These are phyloP conservation scores for Agarophyton chilense DNA, from an alignment of 23 red algal species.

Conservation along the genomic window DNA sequence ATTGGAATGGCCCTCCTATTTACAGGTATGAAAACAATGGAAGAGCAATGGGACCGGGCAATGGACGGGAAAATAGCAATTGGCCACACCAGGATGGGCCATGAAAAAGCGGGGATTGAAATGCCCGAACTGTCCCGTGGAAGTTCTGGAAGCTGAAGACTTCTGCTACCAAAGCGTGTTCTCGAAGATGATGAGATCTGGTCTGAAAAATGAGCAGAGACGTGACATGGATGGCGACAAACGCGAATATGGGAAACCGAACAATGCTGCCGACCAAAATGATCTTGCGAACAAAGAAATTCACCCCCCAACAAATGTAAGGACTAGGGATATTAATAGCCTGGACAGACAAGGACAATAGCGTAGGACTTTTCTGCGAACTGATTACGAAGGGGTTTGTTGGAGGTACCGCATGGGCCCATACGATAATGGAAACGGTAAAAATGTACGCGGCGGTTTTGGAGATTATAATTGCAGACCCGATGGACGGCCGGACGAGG, in stretches of 20 bases:
- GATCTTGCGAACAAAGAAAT: too few species aligned
- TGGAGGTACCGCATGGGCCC: neutral
- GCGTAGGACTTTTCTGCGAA: neutral
- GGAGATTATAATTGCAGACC: too few species aligned
- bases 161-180: neutral
- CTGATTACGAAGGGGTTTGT: neutral
- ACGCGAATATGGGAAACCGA: too few species aligned
- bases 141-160: neutral
- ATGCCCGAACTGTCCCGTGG: neutral
- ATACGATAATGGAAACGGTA: constrained; percentile 9
- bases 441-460: too few species aligned
- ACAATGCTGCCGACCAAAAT: too few species aligned
- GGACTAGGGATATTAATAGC: neutral
- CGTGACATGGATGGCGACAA: neutral
- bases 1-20: neutral
- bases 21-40: neutral
- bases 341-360: neutral
- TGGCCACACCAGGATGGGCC: neutral
- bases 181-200: neutral
- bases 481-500: too few species aligned
- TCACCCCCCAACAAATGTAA: neutral
- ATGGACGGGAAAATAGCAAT: constrained; percentile 14
- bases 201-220: neutral
- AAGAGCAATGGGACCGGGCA: neutral
- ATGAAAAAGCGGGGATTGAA: neutral